Conservation (phyloP, 176 grass and related monocot species). For the Dactylis glomerata region DNA sequence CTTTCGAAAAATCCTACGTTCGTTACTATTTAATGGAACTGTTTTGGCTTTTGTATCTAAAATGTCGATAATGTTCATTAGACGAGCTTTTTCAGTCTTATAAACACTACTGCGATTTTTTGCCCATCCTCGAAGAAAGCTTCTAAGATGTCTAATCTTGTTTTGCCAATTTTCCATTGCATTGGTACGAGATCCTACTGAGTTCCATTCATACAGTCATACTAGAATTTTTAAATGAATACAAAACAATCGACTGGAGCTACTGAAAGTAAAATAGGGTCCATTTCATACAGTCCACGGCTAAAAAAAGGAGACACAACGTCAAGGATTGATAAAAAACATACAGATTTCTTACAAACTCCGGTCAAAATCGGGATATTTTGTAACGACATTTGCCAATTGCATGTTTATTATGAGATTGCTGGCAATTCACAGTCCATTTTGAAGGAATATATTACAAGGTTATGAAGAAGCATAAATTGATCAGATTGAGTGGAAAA, state of each 20-base stretch:
- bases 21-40: no score
- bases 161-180: no score
- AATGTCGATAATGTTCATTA: no score
- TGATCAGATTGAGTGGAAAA: neutral
- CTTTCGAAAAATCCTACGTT: no score
- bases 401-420: neutral
- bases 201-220: no score
- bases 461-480: neutral
- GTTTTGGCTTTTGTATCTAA: no score
- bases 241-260: neutral
- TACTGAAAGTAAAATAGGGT: neutral
- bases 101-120: no score
- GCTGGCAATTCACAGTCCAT: neutral
- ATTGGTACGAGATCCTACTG: no score
- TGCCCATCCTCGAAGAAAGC: no score
- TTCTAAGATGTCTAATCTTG: no score
- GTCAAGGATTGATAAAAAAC: neutral
- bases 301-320: neutral
- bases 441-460: neutral
- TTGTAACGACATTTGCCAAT: neutral
- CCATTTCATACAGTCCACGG: neutral
- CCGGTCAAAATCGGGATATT: neutral
- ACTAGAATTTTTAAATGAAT: neutral
- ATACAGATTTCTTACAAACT: neutral
- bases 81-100: no score